Evolutionary conservation across 257 asterid species (phyloP).

Genomic region (Jacaranda mimosifolia): DNA sequence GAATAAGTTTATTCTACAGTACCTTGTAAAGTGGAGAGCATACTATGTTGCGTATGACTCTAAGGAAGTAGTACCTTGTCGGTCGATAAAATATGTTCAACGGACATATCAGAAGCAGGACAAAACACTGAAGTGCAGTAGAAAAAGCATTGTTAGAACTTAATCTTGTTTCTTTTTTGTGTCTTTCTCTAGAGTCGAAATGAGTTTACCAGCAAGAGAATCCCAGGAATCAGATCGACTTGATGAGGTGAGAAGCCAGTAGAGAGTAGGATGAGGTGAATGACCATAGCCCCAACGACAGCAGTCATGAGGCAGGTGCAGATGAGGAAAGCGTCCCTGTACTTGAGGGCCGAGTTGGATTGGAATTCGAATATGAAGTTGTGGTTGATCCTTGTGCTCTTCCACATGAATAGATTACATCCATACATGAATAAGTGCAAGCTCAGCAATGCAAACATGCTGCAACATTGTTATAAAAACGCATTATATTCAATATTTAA

Average conservation of each 20-base stretch:
- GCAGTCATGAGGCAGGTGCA: slow-evolving; percentile 85
- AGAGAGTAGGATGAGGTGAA: slow-evolving; percentile 80
- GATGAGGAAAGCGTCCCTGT: slow-evolving; percentile 89
- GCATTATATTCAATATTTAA: too few relatives aligned
- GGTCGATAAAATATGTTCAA: slow-evolving; percentile 81
- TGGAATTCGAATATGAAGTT: slow-evolving; percentile 90
- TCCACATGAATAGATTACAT: slow-evolving; percentile 90
- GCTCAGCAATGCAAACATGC: slow-evolving; percentile 96
- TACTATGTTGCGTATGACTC: slow-evolving; percentile 77
- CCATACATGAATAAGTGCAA: slow-evolving; percentile 93
- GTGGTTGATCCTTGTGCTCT: slow-evolving; percentile 79
- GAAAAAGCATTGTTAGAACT: background rate
- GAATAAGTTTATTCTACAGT: background rate
- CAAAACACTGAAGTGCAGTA: slow-evolving; percentile 51
- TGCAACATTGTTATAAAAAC: slow-evolving; percentile 43
- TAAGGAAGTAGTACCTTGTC: slow-evolving; percentile 77
- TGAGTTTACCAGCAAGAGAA: slow-evolving; percentile 70
- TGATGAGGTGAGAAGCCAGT: slow-evolving; percentile 55
- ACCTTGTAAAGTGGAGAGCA: slow-evolving; percentile 97
- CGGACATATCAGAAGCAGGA: slow-evolving; percentile 72
- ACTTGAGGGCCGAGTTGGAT: slow-evolving; percentile 68
- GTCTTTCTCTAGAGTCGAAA: too few relatives aligned
- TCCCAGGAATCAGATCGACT: slow-evolving; percentile 76
- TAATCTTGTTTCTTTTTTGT: background rate
- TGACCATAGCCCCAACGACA: slow-evolving; percentile 78